These are phyloP conservation scores for Pharus latifolius DNA, from an alignment of 176 grass and related monocot genomes.

Conservation along the genomic window DNA sequence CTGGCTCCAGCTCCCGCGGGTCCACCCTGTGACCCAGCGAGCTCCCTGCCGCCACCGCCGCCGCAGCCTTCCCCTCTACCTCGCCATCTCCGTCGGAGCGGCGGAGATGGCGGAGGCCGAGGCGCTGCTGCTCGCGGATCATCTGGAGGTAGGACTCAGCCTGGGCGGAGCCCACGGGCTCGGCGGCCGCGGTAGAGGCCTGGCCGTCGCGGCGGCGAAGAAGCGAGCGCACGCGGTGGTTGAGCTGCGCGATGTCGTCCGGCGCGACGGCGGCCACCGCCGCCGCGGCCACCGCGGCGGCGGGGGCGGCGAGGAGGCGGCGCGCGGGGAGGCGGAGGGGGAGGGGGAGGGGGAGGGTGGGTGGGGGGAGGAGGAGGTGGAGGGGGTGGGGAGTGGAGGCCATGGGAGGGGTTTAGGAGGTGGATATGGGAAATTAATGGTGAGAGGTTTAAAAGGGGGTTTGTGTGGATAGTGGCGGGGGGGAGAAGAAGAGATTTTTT, in stretches of 20 bases:
- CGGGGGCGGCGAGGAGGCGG: background rate
- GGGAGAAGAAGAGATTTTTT: conserved; percentile 7
- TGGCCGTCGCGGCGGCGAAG: conserved; percentile 30
- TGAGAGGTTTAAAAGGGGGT: background rate
- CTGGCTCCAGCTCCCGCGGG: conserved; percentile 56
- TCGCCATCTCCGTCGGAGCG: conserved; percentile 5
- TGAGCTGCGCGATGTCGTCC: conserved; percentile 64
- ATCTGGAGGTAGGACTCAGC: conserved; percentile 58
- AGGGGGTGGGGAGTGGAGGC: background rate
- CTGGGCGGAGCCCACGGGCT: conserved; percentile 38
- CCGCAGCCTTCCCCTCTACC: conserved; percentile 8
- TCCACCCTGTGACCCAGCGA: conserved; percentile 79
- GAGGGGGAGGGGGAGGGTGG: background rate
- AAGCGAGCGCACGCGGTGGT: conserved; percentile 48
- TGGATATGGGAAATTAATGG: background rate
- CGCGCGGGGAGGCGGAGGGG: conserved; percentile 11
- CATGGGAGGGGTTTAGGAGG: background rate
- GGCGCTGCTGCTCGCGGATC: conserved; percentile 43
- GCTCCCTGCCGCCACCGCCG: conserved; percentile 27
- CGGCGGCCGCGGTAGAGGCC: background rate
- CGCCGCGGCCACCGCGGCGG: background rate
- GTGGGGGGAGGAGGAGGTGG: conserved; percentile 15
- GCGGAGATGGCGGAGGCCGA: conserved; percentile 38
- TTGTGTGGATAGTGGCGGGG: background rate
- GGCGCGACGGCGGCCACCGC: conserved; percentile 19